Percentiles rank a stretch among this genome's conserved stretches.
Conservation (phyloP, 306 rosid genomes). For the Trifolium pratense region DNA sequence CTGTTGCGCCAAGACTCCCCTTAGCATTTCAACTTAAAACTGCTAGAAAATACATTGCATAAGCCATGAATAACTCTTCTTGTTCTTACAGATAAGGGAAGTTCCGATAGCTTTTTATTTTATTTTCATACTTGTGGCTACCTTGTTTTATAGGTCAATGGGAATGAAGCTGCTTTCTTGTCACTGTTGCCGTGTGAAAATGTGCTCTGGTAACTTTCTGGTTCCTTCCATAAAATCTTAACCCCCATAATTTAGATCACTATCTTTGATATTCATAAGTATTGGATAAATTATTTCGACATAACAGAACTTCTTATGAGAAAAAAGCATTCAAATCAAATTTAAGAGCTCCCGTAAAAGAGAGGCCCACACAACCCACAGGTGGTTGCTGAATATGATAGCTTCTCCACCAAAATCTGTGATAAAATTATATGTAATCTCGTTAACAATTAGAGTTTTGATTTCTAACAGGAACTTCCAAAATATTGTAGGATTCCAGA, state of each 20-base stretch:
- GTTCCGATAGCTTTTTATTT: constrained; percentile 35
- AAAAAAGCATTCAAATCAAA: constrained; percentile 19
- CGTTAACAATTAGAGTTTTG: constrained; percentile 22
- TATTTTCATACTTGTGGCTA: constrained; percentile 26
- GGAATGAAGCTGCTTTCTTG: constrained; percentile 66
- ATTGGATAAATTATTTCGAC: constrained; percentile 24
- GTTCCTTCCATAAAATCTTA: constrained; percentile 39
- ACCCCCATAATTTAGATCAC: constrained; percentile 14
- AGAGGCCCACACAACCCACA: constrained; percentile 22
- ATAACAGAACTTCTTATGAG: constrained; percentile 10
- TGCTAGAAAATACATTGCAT: constrained; percentile 13
- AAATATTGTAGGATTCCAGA: constrained; percentile 66
- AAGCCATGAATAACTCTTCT: constrained; percentile 26
- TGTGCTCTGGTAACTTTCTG: constrained; percentile 65
- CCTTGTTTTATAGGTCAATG: constrained; percentile 69
- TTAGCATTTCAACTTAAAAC: constrained; percentile 13
- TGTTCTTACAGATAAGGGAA: background rate
- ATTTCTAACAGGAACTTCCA: constrained; percentile 6
- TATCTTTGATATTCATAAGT: constrained; percentile 5
- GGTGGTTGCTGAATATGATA: constrained; percentile 35
- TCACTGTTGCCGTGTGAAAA: constrained; percentile 66
- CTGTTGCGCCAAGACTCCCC: background rate
- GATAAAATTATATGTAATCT: constrained; percentile 19
- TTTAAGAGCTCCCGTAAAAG: constrained; percentile 6
- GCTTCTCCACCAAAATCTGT: constrained; percentile 16